Conservation (phyloP, 345 rosid genomes). For the Acer yangbiense region DNA sequence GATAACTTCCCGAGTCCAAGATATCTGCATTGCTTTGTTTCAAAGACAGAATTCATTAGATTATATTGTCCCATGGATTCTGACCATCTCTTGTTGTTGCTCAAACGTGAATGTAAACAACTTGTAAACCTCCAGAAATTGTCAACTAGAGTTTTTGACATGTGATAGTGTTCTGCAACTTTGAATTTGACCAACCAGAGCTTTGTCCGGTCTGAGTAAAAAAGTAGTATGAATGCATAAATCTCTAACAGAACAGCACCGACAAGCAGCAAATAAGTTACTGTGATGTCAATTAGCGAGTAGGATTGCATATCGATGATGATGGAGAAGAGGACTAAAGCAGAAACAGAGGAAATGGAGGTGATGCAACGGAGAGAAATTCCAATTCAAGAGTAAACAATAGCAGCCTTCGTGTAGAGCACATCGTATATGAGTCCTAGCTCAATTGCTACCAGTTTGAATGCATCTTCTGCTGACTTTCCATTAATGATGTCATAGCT, state of each 20-base stretch:
- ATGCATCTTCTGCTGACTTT: no score
- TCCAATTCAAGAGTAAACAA: conserved; percentile 14
- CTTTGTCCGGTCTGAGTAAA: not conserved
- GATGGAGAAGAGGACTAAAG: no score
- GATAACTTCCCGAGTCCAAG: not conserved
- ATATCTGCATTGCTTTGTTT: not conserved
- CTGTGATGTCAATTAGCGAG: not conserved
- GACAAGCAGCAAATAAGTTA: not conserved
- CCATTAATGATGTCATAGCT: no score
- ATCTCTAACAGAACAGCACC: no score
- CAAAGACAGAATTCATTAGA: not conserved
- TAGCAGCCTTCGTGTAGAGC: not conserved
- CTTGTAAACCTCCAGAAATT: not conserved
- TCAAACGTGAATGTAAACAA: not conserved
- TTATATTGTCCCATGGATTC: not conserved
- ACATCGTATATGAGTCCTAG: no score
- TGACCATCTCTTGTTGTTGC: not conserved
- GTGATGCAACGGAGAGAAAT: no score
- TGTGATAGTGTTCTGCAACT: no score
- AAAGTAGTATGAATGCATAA: not conserved
- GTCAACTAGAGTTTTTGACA: not conserved
- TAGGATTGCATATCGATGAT: not conserved
- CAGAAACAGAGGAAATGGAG: no score
- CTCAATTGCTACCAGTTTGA: no score
- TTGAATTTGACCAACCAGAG: no score